Conservation (phyloP, 208 protist species). For the Leishmania amazonensis region DNA sequence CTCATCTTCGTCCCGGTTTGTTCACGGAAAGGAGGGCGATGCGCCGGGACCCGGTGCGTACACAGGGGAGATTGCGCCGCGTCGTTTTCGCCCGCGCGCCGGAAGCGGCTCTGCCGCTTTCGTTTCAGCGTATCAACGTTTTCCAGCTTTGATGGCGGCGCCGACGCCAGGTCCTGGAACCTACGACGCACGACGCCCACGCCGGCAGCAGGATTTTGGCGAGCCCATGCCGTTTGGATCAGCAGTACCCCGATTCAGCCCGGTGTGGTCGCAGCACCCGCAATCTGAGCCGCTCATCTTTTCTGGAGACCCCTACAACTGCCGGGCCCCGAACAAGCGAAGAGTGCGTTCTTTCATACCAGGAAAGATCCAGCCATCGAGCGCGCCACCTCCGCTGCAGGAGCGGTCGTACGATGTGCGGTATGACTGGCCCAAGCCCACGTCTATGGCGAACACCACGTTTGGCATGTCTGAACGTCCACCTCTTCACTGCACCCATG, state of each 20-base stretch:
- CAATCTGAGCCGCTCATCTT: conserved; percentile 17
- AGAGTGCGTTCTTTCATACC: conserved; percentile 34
- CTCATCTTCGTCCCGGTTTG: conserved; percentile 57
- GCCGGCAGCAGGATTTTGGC: conserved; percentile 42
- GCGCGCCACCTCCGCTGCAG: conserved; percentile 17
- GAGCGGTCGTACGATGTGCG: conserved; percentile 61
- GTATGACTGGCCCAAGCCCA: conserved; percentile 77
- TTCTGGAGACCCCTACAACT: conserved; percentile 19
- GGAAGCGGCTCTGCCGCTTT: conserved; percentile 53
- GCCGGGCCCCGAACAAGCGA: conserved; percentile 5
- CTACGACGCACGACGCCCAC: conserved; percentile 44
- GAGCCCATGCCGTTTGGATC: conserved; percentile 66
- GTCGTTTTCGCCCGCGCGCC: conserved; percentile 36
- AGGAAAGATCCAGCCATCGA: conserved; percentile 33
- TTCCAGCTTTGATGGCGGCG: conserved; percentile 20
- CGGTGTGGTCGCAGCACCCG: conserved; percentile 24
- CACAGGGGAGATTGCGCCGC: conserved; percentile 74
- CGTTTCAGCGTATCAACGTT: conserved; percentile 51
- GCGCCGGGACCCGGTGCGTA: conserved; percentile 75
- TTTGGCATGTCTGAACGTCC: conserved; percentile 51
- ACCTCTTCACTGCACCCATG: conserved; percentile 11
- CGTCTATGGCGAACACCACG: conserved; percentile 41
- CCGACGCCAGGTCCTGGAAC: conserved; percentile 62
- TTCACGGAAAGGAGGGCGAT: conserved; percentile 17
- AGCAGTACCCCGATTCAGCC: conserved; percentile 59